Base-by-base conservation (phyloP, 2,329 filamentous ascomycete genomes). In the Fusarium nematophilum region DNA sequence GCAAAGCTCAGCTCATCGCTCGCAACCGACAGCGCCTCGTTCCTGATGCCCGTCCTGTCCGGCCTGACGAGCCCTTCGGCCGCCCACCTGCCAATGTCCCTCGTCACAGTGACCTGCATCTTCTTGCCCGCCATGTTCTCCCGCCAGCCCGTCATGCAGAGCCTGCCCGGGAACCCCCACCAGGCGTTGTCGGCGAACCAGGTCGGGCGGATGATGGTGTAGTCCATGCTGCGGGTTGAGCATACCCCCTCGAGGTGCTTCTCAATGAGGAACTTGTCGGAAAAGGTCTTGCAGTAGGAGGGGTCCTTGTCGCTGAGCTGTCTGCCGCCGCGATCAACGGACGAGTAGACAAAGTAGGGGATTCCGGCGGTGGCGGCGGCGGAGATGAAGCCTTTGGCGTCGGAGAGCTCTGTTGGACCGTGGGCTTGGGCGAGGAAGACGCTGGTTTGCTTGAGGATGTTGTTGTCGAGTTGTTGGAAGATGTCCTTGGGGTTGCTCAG, bases 281-380 rank as follows among this genome's bases (percentile, higher is more conserved):
- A 68, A n/a, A 68, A 68, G 0, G 65, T 68, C 62, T 68, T 68
- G 63, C 65, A 57, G 29, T 69, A 66, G 1, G 66, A 69, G 9
- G 66, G 62, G 18, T 69, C 66, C 2, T 34, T 38, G 13, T 69
- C 66, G 18, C 76, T 73, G 86, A 90, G 72, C 86, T 74, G 73
- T 31, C 83, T 80, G 25, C 86, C 85, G 23, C 85, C 85, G n/a
- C 87, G 84, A 53, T 90, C 87, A 10, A 89, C 84, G 31, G 82
- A 86, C 2, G 80, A 83, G 71, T 88, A 89, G 36, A 90, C 81
- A 59, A 89, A 86, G 64, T 84, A 81, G 27, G 79, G 75, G 25
- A 87, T 79, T 5, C 76, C 76, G 30, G 83, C 70, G 11, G 76
- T 75, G 23, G 83, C 64, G 1, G 83, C 78, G 9, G 79, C 79